Evolutionary conservation across 495 filamentous ascomycete species (phyloP).

Genomic region (Opeltia flavorubescens): DNA sequence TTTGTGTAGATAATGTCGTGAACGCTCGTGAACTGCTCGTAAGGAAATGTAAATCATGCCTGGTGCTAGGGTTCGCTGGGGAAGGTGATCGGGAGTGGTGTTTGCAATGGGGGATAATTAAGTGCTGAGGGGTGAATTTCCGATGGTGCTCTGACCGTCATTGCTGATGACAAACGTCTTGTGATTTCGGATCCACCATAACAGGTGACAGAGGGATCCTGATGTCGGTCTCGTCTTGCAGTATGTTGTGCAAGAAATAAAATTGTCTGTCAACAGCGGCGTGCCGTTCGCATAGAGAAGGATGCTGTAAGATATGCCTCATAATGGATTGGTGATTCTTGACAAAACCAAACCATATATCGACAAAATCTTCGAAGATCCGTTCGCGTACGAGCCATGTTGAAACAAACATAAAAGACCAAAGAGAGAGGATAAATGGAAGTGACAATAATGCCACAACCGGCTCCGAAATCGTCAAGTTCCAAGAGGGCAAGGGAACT

Average conservation of each 20-base stretch:
- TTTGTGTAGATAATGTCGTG: neutral
- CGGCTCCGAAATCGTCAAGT: too few species aligned
- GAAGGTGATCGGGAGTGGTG: neutral
- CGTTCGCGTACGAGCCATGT: conserved; percentile 2
- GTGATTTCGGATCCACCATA: neutral
- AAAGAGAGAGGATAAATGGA: too few species aligned
- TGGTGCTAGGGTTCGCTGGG: neutral
- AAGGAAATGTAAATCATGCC: neutral
- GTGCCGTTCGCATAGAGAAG: neutral
- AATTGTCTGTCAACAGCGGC: neutral
- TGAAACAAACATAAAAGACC: neutral
- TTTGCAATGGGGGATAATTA: neutral
- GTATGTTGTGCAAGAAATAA: neutral
- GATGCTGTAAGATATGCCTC: neutral
- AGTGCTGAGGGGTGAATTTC: neutral
- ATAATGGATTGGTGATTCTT: neutral
- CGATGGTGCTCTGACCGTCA: neutral
- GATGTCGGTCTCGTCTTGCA: neutral
- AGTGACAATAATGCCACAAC: too few species aligned
- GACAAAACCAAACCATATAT: neutral
- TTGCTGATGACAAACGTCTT: neutral
- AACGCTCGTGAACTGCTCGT: neutral
- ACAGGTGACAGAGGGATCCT: neutral
- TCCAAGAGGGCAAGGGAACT: too few species aligned
- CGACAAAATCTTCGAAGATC: neutral